These are phyloP conservation scores for Postia placenta DNA, from an alignment of 768 basidiomycete genomes.

Conservation along the genomic window DNA sequence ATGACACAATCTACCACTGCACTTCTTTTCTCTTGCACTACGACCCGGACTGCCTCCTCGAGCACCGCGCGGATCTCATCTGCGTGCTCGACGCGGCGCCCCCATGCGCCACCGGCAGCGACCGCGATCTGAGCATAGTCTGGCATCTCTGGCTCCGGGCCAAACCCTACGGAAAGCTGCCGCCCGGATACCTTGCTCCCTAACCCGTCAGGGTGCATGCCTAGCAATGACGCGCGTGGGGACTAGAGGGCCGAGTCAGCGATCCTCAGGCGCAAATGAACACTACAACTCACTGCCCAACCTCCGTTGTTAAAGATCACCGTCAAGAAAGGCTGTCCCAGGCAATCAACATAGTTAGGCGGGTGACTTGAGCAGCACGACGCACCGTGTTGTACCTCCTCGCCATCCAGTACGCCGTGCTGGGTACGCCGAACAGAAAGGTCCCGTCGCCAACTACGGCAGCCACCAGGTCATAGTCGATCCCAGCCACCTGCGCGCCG, in stretches of 20 bases:
- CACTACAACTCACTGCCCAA: conserved; percentile 43
- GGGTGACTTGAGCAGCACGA: background rate
- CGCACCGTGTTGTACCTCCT: conserved; percentile 58
- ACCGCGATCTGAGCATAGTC: conserved; percentile 59
- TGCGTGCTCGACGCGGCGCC: conserved; percentile 31
- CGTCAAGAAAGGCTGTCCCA: conserved; percentile 43
- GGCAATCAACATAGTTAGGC: background rate
- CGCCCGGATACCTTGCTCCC: conserved; percentile 38
- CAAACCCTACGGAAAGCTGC: conserved; percentile 58
- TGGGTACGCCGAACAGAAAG: conserved; percentile 61
- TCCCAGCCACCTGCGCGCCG: conserved; percentile 28
- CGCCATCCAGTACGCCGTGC: conserved; percentile 69
- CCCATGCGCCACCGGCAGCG: conserved; percentile 68
- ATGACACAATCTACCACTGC: conserved; percentile 59
- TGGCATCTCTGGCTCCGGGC: conserved; percentile 51
- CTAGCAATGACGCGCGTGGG: conserved; percentile 59
- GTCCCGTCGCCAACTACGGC: conserved; percentile 66
- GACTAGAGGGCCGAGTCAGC: conserved; percentile 30
- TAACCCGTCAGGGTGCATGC: conserved; percentile 53
- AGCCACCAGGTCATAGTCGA: conserved; percentile 46
- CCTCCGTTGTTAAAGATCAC: conserved; percentile 70
- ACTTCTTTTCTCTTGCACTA: conserved; percentile 51
- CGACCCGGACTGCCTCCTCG: conserved; percentile 47
- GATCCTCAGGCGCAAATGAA: no score
- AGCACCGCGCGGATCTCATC: conserved; percentile 29